Evolutionary conservation across 768 basidiomycete species (phyloP).

Genomic region (Amylocystis lapponica): DNA sequence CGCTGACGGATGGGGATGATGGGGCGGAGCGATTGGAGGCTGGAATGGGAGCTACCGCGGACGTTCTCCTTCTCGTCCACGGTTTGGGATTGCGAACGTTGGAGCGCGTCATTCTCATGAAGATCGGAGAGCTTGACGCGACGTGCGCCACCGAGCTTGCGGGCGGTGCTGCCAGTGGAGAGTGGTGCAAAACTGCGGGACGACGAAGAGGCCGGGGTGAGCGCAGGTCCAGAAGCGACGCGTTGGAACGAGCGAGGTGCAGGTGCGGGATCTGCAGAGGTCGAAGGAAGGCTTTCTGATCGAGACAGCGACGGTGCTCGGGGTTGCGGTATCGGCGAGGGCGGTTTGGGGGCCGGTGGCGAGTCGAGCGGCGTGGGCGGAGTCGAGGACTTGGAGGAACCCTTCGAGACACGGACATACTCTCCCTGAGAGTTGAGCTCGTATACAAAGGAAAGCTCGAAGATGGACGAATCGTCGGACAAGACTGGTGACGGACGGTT

Average conservation of each 20-base stretch:
- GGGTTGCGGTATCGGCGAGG: constrained; percentile 34
- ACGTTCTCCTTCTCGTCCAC: constrained; percentile 36
- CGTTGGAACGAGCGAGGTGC: constrained; percentile 55
- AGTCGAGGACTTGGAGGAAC: constrained; percentile 41
- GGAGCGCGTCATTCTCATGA: constrained; percentile 29
- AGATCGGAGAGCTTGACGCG: constrained; percentile 18
- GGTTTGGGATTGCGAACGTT: constrained; percentile 21
- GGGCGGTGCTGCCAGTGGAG: constrained; percentile 15
- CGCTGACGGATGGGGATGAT: constrained; percentile 10
- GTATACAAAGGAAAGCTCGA: constrained; percentile 66
- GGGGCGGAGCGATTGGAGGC: background rate
- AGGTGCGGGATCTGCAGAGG: constrained; percentile 26
- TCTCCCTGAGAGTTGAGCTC: constrained; percentile 51
- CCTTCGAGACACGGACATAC: constrained; percentile 51
- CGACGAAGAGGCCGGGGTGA: constrained; percentile 22
- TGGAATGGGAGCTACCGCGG: constrained; percentile 1
- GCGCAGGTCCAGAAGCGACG: constrained; percentile 54
- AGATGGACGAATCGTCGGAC: constrained; percentile 56
- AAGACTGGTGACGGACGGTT: constrained; percentile 20
- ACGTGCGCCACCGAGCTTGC: constrained; percentile 20
- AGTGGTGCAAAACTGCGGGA: constrained; percentile 16
- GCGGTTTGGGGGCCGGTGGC: constrained; percentile 19
- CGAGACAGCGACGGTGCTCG: constrained; percentile 52
- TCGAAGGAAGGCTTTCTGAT: constrained; percentile 54
- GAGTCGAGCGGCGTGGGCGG: constrained; percentile 31